phyloP scores from a whole-genome alignment of 768 basidiomycete genomes.

The Macrolepiota albuminosa region DNA sequence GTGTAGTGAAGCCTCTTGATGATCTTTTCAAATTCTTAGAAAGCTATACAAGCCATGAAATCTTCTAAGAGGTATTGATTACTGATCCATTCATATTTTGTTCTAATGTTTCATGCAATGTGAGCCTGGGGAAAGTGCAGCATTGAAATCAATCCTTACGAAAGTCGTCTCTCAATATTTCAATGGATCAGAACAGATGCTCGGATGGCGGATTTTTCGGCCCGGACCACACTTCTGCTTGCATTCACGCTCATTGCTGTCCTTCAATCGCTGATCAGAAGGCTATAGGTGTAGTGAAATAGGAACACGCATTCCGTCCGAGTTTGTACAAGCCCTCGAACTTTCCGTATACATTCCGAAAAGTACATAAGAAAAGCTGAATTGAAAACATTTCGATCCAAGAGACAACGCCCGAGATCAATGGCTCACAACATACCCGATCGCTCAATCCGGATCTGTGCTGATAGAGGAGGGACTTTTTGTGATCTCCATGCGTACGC shows the following conservation, averaged over 20 bases:
- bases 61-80: too few species aligned
- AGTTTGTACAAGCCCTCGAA: neutral
- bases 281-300: neutral
- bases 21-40: too few species aligned
- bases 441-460: conserved; percentile 78
- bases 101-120: too few species aligned
- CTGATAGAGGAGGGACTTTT: conserved; percentile 90
- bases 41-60: too few species aligned
- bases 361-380: conserved; percentile 3
- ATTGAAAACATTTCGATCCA: neutral
- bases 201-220: neutral
- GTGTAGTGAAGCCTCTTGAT: too few species aligned
- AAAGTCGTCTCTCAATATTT: too few species aligned
- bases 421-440: conserved; percentile 44
- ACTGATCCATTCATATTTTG: too few species aligned
- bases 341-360: conserved; percentile 16
- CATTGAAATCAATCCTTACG: too few species aligned
- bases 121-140: too few species aligned
- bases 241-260: neutral
- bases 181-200: too few species aligned
- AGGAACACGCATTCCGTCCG: neutral
- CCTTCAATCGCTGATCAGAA: neutral
- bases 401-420: neutral
- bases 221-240: neutral
- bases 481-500: conserved; percentile 83